Evolutionary conservation across 345 rosid genomes (phyloP).

Genomic region (Camelina laxa): DNA sequence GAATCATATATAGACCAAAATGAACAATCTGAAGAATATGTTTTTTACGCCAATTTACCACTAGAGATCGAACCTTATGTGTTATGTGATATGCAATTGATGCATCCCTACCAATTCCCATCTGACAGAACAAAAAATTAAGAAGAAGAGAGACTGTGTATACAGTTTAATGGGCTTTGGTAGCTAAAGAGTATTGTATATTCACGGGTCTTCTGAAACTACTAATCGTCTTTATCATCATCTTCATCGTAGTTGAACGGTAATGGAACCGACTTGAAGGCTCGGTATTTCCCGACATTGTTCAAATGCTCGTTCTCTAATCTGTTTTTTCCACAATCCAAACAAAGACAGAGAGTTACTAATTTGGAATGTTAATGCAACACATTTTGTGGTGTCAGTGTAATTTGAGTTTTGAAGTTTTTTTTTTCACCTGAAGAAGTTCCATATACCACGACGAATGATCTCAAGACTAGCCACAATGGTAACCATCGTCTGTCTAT

Average conservation of each 20-base stretch:
- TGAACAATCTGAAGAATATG: conserved; percentile 1
- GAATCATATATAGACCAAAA: background rate
- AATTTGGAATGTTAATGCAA: background rate
- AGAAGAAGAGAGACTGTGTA: background rate
- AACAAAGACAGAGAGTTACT: conserved; percentile 18
- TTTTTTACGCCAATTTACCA: conserved; percentile 5
- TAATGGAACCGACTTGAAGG: conserved; percentile 70
- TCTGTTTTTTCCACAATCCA: conserved; percentile 43
- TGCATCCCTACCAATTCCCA: background rate
- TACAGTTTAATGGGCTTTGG: background rate
- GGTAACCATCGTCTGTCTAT: conserved; percentile 49
- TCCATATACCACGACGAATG: conserved; percentile 76
- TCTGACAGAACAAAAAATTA: background rate
- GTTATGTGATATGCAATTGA: conserved; percentile 5
- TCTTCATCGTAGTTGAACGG: conserved; percentile 65
- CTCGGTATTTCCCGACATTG: conserved; percentile 70
- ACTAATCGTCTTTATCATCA: conserved; percentile 49
- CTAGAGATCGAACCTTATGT: conserved; percentile 12
- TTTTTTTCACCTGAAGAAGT: conserved; percentile 60
- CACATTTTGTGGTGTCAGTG: background rate
- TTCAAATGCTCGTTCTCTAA: conserved; percentile 81
- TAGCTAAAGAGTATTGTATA: conserved; percentile 4
- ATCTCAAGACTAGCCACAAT: conserved; percentile 76
- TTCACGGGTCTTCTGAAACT: background rate
- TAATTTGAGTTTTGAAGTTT: conserved; percentile 5